Conservation (phyloP, 345 rosid genomes). For the Linum trigynum region DNA sequence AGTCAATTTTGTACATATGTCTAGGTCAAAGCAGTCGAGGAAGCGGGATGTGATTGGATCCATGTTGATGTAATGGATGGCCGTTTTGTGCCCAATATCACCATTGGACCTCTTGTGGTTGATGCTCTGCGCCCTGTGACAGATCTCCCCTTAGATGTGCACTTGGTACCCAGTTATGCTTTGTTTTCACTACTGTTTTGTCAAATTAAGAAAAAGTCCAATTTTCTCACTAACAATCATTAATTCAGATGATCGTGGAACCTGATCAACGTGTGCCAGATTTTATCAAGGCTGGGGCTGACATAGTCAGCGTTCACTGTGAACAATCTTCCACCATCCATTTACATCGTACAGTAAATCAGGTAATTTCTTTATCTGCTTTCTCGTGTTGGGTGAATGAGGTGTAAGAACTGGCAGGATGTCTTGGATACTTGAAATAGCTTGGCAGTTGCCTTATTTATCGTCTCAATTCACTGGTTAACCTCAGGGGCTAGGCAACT, state of each 20-base stretch:
- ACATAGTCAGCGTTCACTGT: slow-evolving; percentile 92
- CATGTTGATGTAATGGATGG: slow-evolving; percentile 99
- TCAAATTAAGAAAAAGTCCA: background rate
- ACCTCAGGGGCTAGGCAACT: background rate
- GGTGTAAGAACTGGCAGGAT: background rate
- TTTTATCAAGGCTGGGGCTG: slow-evolving; percentile 98
- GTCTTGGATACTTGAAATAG: background rate
- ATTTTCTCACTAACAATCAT: slow-evolving; percentile 11
- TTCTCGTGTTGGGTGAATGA: slow-evolving; percentile 3
- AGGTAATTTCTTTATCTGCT: slow-evolving; percentile 32
- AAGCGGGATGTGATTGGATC: slow-evolving; percentile 95
- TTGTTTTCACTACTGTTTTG: background rate
- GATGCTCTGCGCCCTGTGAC: slow-evolving; percentile 91
- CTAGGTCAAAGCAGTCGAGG: slow-evolving; percentile 82
- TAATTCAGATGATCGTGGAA: slow-evolving; percentile 85
- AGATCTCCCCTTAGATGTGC: slow-evolving; percentile 95
- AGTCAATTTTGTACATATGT: no score
- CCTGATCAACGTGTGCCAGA: slow-evolving; percentile 90
- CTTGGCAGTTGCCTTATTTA: background rate
- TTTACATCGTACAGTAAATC: slow-evolving; percentile 74
- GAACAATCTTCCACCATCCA: slow-evolving; percentile 94
- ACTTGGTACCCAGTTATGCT: slow-evolving; percentile 48
- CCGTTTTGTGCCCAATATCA: slow-evolving; percentile 94
- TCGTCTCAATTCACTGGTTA: background rate
- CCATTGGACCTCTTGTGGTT: slow-evolving; percentile 93